A percentile compares a stretch with the other conserved stretches of the same genome.
phyloP scores from a whole-genome alignment of 306 rosid genomes.

The Erythrophleum fordii region DNA sequence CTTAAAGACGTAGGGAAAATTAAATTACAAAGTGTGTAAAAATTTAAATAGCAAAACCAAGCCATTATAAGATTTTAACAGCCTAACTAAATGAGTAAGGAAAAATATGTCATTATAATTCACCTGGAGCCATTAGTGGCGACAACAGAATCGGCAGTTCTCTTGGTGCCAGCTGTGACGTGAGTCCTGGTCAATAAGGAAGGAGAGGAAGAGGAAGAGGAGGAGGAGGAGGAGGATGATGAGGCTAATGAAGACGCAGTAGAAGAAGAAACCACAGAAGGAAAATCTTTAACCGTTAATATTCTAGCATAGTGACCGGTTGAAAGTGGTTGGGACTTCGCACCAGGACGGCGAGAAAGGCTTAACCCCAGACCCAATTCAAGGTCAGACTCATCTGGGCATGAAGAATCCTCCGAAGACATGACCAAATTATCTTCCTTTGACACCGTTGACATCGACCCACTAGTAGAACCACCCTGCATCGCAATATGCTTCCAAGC shows the following conservation, averaged over 20 bases:
- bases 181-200: conserved; percentile 58
- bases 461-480: conserved; percentile 46
- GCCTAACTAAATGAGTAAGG: not conserved
- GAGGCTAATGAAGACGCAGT: conserved; percentile 39
- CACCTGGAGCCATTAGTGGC: conserved; percentile 56
- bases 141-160: conserved; percentile 63
- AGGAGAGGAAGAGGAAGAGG: conserved; percentile 45
- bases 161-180: conserved; percentile 58
- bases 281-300: conserved; percentile 62
- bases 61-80: not conserved
- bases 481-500: conserved; percentile 26
- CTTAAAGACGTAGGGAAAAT: not conserved
- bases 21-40: not conserved
- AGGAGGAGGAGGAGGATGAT: conserved; percentile 12
- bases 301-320: conserved; percentile 47
- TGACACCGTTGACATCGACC: conserved; percentile 56
- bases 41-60: not conserved
- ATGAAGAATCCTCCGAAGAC: conserved; percentile 75
- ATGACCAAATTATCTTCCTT: conserved; percentile 59
- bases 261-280: conserved; percentile 38
- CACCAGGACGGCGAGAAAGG: conserved; percentile 43
- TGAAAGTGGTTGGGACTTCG: conserved; percentile 35
- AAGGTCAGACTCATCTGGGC: conserved; percentile 63
- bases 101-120: not conserved
- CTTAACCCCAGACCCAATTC: conserved; percentile 66